These are phyloP conservation scores for Tilletiaria anomala DNA, from an alignment of 1,284 basidiomycete genomes.

Conservation along the genomic window DNA sequence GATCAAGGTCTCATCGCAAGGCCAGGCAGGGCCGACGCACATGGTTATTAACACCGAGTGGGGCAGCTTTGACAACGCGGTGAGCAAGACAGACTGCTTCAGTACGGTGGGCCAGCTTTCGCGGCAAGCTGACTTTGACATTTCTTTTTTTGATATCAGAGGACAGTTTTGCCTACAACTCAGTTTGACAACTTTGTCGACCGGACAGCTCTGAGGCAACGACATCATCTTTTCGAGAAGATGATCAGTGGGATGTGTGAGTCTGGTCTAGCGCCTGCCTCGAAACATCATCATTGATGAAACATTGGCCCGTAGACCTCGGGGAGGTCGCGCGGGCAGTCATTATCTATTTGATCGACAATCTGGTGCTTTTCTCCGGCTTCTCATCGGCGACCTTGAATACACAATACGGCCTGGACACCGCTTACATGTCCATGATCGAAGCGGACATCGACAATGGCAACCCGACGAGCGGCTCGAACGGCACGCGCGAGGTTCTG, in stretches of 20 bases:
- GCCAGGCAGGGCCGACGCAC: constrained; percentile 39
- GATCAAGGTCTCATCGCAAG: constrained; percentile 18
- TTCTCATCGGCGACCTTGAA: constrained; percentile 60
- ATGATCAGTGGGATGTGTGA: constrained; percentile 91
- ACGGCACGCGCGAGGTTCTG: constrained; percentile 46
- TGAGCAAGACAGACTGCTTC: no score
- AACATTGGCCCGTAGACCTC: constrained; percentile 49
- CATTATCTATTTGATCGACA: constrained; percentile 71
- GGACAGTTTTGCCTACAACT: constrained; percentile 71
- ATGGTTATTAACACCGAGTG: constrained; percentile 98
- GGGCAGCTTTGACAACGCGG: constrained; percentile 85
- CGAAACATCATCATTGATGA: not conserved
- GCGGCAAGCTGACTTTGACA: not conserved
- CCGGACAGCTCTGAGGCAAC: constrained; percentile 81
- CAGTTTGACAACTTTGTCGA: constrained; percentile 88
- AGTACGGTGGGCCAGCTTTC: not conserved
- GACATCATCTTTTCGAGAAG: constrained; percentile 90
- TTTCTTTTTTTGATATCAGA: constrained; percentile 42
- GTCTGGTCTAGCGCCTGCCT: constrained; percentile 6
- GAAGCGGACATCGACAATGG: constrained; percentile 44
- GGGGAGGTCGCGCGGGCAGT: constrained; percentile 82
- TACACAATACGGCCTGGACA: constrained; percentile 82
- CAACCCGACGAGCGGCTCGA: constrained; percentile 6
- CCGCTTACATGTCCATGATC: constrained; percentile 74
- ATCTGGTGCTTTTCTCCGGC: constrained; percentile 58